These are phyloP conservation scores for Penicillium sp. DNA, from an alignment of 2,329 filamentous ascomycete species.

Conservation along the genomic window DNA sequence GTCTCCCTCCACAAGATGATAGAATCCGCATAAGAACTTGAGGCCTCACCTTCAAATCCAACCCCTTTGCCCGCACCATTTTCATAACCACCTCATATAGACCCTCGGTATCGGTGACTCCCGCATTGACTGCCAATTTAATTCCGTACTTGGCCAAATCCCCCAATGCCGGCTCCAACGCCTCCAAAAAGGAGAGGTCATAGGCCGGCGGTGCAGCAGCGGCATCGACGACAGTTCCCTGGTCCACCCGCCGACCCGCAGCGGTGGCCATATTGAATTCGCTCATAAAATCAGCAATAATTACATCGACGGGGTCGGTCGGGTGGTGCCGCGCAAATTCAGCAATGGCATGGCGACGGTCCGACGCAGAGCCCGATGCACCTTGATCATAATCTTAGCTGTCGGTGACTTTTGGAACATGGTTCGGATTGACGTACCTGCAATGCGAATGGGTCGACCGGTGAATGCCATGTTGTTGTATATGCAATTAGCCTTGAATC, in stretches of 20 bases:
- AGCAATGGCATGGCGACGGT: conserved; percentile 49
- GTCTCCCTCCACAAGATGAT: background rate
- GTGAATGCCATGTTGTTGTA: conserved; percentile 20
- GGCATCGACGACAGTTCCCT: conserved; percentile 18
- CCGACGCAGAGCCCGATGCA: conserved; percentile 49
- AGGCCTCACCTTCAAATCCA: conserved; percentile 42
- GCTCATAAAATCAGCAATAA: conserved; percentile 52
- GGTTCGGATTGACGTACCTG: conserved; percentile 15
- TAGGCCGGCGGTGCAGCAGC: conserved; percentile 44
- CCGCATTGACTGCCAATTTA: conserved; percentile 50
- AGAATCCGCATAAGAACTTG: too few relatives aligned
- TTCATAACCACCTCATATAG: conserved; percentile 42
- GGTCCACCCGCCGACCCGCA: conserved; percentile 43
- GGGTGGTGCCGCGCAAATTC: conserved; percentile 42
- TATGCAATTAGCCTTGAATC: background rate
- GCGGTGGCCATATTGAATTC: conserved; percentile 56
- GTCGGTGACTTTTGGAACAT: background rate
- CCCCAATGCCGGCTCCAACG: conserved; percentile 44
- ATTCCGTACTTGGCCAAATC: conserved; percentile 45
- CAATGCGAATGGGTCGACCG: conserved; percentile 26
- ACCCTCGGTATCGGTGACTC: conserved; percentile 45
- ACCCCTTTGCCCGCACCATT: conserved; percentile 41
- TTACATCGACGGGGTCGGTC: conserved; percentile 50
- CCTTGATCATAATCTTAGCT: conserved; percentile 25
- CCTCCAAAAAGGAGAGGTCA: conserved; percentile 56